These are phyloP conservation scores for Xanthoceras sorbifolium DNA, from an alignment of 345 rosid species.

Conservation along the genomic window DNA sequence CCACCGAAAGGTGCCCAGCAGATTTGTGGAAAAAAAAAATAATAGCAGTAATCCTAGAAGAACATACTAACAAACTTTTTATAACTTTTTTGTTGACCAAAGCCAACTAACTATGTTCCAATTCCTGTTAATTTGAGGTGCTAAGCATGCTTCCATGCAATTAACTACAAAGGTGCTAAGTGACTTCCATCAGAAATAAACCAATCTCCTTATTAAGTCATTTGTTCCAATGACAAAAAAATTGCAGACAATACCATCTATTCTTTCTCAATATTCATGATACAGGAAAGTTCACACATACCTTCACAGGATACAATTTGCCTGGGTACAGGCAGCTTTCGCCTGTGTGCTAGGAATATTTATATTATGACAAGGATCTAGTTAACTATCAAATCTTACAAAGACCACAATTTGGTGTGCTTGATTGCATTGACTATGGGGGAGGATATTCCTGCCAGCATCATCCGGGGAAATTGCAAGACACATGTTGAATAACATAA, in stretches of 20 bases:
- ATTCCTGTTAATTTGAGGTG: not conserved
- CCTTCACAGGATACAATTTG: not conserved
- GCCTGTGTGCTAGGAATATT: not conserved
- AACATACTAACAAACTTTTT: conserved; percentile 33
- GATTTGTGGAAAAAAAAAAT: too few species aligned
- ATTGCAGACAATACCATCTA: not conserved
- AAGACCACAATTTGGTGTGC: not conserved
- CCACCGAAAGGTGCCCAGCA: too few species aligned
- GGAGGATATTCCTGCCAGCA: not conserved
- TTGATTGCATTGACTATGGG: too few species aligned
- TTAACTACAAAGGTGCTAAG: too few species aligned
- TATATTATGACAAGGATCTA: not conserved
- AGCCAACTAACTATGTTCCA: not conserved
- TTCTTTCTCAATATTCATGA: not conserved
- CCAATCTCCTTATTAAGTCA: too few species aligned
- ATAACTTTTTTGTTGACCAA: not conserved
- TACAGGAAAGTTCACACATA: not conserved
- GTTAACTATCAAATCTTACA: not conserved
- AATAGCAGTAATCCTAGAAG: too few species aligned
- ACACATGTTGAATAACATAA: too few species aligned
- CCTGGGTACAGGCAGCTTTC: not conserved
- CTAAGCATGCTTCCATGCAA: not conserved
- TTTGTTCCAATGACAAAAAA: too few species aligned
- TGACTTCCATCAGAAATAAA: too few species aligned
- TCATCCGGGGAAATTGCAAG: not conserved